Conservation (phyloP, 106 monocot genomes). For the Allium fistulosum region DNA sequence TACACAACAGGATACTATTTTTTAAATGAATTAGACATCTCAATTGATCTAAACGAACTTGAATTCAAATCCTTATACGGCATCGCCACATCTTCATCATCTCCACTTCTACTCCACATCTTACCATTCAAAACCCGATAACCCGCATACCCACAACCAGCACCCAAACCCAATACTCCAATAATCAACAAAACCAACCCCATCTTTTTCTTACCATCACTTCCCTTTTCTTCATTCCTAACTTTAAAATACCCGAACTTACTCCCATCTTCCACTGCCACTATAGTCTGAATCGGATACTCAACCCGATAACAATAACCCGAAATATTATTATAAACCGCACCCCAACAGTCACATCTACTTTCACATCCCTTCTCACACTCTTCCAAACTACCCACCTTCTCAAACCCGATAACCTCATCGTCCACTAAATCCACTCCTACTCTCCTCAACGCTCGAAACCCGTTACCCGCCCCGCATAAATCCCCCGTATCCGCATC, state of each 20-base stretch:
- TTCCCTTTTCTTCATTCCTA: background rate
- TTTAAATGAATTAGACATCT: constrained; percentile 29
- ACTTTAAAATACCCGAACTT: constrained; percentile 81
- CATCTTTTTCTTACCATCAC: background rate
- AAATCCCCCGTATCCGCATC: constrained; percentile 20
- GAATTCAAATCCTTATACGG: constrained; percentile 47
- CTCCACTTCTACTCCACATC: constrained; percentile 4
- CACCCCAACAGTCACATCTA: constrained; percentile 88
- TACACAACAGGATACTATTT: constrained; percentile 1
- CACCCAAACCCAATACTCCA: constrained; percentile 10
- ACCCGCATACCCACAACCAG: constrained; percentile 8
- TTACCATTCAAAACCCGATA: constrained; percentile 23
- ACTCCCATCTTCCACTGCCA: constrained; percentile 26
- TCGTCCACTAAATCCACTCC: constrained; percentile 79
- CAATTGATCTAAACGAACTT: constrained; percentile 31
- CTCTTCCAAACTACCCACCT: constrained; percentile 36
- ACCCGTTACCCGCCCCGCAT: constrained; percentile 25
- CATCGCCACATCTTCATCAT: constrained; percentile 6
- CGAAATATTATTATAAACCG: constrained; percentile 40
- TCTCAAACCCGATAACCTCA: constrained; percentile 32
- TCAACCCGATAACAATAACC: constrained; percentile 55
- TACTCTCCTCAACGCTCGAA: constrained; percentile 36
- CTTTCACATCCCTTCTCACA: constrained; percentile 58
- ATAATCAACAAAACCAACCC: constrained; percentile 13
- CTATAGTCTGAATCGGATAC: constrained; percentile 64